Base-by-base conservation (phyloP, 164 flowering plant species). In the Akebia trifoliata region DNA sequence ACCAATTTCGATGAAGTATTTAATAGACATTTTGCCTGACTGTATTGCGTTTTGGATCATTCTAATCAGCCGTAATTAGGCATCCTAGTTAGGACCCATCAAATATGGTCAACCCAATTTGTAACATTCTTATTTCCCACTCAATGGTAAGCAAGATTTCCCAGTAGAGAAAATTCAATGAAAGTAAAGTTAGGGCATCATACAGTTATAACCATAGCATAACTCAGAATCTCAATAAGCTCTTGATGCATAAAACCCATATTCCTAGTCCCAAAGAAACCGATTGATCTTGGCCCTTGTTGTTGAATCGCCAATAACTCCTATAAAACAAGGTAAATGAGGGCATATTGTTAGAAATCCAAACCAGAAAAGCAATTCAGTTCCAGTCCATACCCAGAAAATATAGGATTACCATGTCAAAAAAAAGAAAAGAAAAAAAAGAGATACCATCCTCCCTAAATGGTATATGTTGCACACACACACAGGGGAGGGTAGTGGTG, bases 161-260 rank as follows among this genome's bases (percentile, higher is more conserved):
- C 15, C 12, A 11, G 1, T 17, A 54, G 42, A 4, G 43, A 35
- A 25, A 28, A 47, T 32, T 46, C 2, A 35, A 22, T 11, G 2
- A 25, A 40, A 24, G 14, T 21, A 17, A 59, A 60, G 66, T 37
- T 44, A 35, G 24, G 55, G 67, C 38, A 54, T 47, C 82, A 71
- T 87, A 93, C 99, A 53, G 99, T 90, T 61, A 93, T 93, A 60
- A 93, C 89, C 87, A 93, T 78, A 18, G 99, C 99, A 70, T 93
- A 93, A 76, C 99, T 93, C 51, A 93, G 92, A 69, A 93, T 90
- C 79, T 93, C 98, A 59, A 92, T 89, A 18, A 92, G 96, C 64
- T 92, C 82, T 65, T 92, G 98, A 73, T 92, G 98, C 95, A 87
- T 79, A 75, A 92, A 92, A 20, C 92, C 94, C 97, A 90, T 93